phyloP scores from a whole-genome alignment of 768 basidiomycete genomes.

The Chlorophyllum brunneum region DNA sequence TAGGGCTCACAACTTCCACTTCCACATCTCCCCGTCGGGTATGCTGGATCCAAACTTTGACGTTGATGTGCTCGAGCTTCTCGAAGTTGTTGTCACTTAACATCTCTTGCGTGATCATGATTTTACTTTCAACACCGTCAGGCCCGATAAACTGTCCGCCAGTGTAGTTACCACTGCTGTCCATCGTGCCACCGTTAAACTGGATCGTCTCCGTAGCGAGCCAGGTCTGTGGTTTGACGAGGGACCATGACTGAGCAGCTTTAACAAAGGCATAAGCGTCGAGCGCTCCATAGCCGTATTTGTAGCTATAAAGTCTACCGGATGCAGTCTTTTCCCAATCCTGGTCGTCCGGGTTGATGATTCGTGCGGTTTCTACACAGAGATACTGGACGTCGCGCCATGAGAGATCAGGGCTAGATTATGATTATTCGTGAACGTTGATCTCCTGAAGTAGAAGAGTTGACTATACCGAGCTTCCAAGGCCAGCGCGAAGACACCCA shows the following conservation, averaged over 20 bases:
- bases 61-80: constrained; percentile 85
- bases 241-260: constrained; percentile 75
- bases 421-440: constrained; percentile 7
- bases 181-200: constrained; percentile 57
- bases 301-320: constrained; percentile 73
- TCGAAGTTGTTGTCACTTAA: constrained; percentile 78
- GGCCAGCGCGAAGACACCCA: constrained; percentile 89
- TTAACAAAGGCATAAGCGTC: constrained; percentile 82
- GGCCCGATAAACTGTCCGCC: constrained; percentile 66
- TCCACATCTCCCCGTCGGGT: constrained; percentile 86
- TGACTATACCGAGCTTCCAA: constrained; percentile 70
- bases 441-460: background rate
- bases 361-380: constrained; percentile 68
- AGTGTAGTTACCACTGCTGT: constrained; percentile 43
- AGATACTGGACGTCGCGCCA: constrained; percentile 98
- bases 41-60: constrained; percentile 93
- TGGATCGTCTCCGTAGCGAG: constrained; percentile 71
- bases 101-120: constrained; percentile 64
- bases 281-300: constrained; percentile 91
- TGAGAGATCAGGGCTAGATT: constrained; percentile 78
- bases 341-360: constrained; percentile 84
- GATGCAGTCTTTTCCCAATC: constrained; percentile 86
- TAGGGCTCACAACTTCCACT: constrained; percentile 83
- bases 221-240: constrained; percentile 95
- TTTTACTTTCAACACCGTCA: constrained; percentile 61